Conservation (phyloP, 164 flowering plant species). For the Saururus chinensis region DNA sequence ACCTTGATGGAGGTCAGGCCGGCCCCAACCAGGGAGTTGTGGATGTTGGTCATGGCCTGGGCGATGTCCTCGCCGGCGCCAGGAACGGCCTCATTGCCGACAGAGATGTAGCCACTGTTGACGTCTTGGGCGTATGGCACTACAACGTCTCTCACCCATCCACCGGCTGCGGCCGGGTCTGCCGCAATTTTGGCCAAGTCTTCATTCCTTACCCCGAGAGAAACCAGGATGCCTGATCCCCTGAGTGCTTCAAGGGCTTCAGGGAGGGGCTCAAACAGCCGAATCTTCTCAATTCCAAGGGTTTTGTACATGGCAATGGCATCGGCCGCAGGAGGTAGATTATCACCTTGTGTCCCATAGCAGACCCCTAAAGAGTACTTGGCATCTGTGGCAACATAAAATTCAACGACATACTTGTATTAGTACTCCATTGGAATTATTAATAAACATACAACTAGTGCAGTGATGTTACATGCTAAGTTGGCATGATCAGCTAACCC, state of each 20-base stretch:
- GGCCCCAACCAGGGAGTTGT: neutral
- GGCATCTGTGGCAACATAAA: neutral
- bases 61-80: slow-evolving; percentile 3
- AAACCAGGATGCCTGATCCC: too few relatives aligned
- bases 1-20: slow-evolving; percentile 3
- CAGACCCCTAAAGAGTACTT: neutral
- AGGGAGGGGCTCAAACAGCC: slow-evolving; percentile 14
- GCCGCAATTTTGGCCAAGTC: too few relatives aligned
- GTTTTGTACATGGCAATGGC: slow-evolving; percentile 7
- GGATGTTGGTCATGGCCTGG: slow-evolving; percentile 8
- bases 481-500: too few relatives aligned
- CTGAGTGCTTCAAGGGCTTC: slow-evolving; percentile 1
- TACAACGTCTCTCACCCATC: neutral
- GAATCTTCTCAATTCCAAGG: slow-evolving; percentile 6
- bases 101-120: slow-evolving; percentile 8
- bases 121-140: slow-evolving; percentile 2
- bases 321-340: slow-evolving; percentile 1
- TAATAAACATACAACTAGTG: too few relatives aligned
- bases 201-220: too few relatives aligned
- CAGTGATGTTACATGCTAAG: too few relatives aligned
- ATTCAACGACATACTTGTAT: too few relatives aligned
- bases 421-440: too few relatives aligned
- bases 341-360: neutral
- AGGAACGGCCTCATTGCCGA: slow-evolving; percentile 17
- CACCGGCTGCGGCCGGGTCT: too few relatives aligned